phyloP scores from a whole-genome alignment of 2,329 filamentous ascomycete genomes.

The Hypomyces perniciosus region DNA sequence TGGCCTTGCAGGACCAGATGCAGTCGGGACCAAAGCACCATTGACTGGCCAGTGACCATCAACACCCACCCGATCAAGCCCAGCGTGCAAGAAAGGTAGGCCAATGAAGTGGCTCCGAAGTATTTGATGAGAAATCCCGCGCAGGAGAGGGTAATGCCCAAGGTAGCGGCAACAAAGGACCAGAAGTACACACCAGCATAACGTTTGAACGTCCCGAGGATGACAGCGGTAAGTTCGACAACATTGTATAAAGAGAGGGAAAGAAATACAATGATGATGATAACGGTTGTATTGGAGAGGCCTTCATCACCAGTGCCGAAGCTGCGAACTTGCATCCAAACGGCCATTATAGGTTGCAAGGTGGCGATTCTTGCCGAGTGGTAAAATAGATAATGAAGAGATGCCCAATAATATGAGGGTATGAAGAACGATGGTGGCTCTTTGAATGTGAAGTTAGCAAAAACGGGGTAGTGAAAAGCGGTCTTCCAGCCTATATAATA shows the following conservation, averaged over 20 bases:
- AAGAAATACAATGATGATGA: not conserved
- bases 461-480: too few species aligned
- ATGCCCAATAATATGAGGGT: too few species aligned
- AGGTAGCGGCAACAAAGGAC: conserved; percentile 26
- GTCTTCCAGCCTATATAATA: too few species aligned
- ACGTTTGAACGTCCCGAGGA: conserved; percentile 39
- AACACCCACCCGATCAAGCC: conserved; percentile 21
- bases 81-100: conserved; percentile 13
- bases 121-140: conserved; percentile 41
- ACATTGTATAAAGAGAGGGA: not conserved
- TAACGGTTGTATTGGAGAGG: not conserved
- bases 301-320: not conserved
- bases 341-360: not conserved
- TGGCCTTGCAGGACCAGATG: too few species aligned
- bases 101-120: conserved; percentile 12
- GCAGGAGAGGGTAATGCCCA: conserved; percentile 22
- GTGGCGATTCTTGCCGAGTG: too few species aligned
- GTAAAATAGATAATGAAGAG: too few species aligned
- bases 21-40: too few species aligned
- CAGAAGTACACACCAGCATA: conserved; percentile 29
- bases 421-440: too few species aligned
- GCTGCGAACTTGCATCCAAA: not conserved
- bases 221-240: conserved; percentile 29
- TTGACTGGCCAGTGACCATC: conserved; percentile 36
- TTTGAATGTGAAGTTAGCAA: too few species aligned